Percentiles rank a stretch among this genome's conserved stretches.
Evolutionary conservation across 2,329 filamentous ascomycete species (phyloP).

Genomic region (Cladosporium sp.): DNA sequence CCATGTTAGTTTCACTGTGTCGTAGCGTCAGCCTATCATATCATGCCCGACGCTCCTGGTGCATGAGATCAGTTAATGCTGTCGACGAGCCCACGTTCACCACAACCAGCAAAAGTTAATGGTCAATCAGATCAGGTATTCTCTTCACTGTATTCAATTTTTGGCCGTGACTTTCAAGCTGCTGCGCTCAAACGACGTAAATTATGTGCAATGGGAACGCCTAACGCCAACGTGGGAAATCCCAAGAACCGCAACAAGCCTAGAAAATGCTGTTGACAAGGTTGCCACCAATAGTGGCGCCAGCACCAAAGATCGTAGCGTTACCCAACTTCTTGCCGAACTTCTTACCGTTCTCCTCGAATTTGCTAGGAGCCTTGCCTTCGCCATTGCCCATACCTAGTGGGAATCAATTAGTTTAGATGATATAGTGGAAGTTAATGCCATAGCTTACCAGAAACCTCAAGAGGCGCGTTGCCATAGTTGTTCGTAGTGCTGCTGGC

Average conservation of each 20-base stretch:
- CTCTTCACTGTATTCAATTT: background rate
- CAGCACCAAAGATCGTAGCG: slow-evolving; percentile 86
- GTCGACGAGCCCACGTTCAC: background rate
- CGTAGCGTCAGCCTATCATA: background rate
- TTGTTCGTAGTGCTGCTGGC: slow-evolving; percentile 44
- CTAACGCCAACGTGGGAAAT: background rate
- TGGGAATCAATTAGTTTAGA: background rate
- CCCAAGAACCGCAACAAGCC: background rate
- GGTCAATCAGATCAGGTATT: background rate
- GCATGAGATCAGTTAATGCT: background rate
- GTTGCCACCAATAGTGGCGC: slow-evolving; percentile 86
- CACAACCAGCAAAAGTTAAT: background rate
- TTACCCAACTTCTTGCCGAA: slow-evolving; percentile 92
- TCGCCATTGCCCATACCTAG: slow-evolving; percentile 43
- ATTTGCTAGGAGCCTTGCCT: slow-evolving; percentile 61
- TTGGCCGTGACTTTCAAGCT: background rate
- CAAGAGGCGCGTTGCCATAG: slow-evolving; percentile 64
- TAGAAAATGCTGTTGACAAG: slow-evolving; percentile 91
- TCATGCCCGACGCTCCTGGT: background rate
- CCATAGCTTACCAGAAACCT: slow-evolving; percentile 56
- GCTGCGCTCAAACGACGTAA: background rate
- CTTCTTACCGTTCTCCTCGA: slow-evolving; percentile 79
- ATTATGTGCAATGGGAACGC: background rate
- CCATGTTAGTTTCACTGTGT: background rate
- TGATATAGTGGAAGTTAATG: background rate